Conservation (phyloP, 1,284 basidiomycete genomes). For the Naganishia sp. region DNA sequence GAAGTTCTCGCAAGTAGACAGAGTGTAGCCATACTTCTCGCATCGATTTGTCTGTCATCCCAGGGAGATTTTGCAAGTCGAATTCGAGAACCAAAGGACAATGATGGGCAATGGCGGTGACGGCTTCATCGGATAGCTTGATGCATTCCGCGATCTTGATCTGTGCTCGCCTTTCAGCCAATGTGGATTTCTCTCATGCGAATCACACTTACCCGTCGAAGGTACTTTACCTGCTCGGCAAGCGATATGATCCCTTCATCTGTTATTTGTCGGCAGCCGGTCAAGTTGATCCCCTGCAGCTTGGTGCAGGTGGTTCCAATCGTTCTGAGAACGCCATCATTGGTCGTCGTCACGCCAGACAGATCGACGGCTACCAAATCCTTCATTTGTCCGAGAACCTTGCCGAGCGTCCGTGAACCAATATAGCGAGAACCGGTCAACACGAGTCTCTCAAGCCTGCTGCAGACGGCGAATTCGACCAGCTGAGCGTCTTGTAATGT, state of each 20-base stretch:
- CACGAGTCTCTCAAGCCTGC: slow-evolving; percentile 85
- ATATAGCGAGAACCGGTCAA: slow-evolving; percentile 79
- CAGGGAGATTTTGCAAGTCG: slow-evolving; percentile 81
- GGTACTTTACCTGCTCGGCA: slow-evolving; percentile 69
- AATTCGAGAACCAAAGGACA: slow-evolving; percentile 91
- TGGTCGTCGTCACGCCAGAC: slow-evolving; percentile 68
- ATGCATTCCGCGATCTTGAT: slow-evolving; percentile 82
- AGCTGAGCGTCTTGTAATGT: slow-evolving; percentile 79
- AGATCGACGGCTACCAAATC: slow-evolving; percentile 88
- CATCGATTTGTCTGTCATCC: slow-evolving; percentile 74
- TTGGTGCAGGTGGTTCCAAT: slow-evolving; percentile 71
- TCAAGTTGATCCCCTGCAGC: slow-evolving; percentile 90
- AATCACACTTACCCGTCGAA: slow-evolving; percentile 61
- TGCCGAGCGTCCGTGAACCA: slow-evolving; percentile 66
- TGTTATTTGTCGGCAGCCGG: slow-evolving; percentile 78
- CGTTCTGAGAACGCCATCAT: slow-evolving; percentile 69
- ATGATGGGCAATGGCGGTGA: slow-evolving; percentile 73
- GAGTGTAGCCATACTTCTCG: slow-evolving; percentile 82
- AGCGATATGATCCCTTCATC: slow-evolving; percentile 76
- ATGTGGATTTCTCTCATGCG: not conserved
- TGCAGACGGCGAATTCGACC: slow-evolving; percentile 71
- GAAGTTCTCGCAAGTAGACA: slow-evolving; percentile 84
- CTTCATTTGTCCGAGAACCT: slow-evolving; percentile 69
- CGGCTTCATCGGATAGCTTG: slow-evolving; percentile 73
- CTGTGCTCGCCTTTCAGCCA: slow-evolving; percentile 51